Conservation (phyloP, 768 basidiomycete species). For the Tremella yokohamensis region DNA sequence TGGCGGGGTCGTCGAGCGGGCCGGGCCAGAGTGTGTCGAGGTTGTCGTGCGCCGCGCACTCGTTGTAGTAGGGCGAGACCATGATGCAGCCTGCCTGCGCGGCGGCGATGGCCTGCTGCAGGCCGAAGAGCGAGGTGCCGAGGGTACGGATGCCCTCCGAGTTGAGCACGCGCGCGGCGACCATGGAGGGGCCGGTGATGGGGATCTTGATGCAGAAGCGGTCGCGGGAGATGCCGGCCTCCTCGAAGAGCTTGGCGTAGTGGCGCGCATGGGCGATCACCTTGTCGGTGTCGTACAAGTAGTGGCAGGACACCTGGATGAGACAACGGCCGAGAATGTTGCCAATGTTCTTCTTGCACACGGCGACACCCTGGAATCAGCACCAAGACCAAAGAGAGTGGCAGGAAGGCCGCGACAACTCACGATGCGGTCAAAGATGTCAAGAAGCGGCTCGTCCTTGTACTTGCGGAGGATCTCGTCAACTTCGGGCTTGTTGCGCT, state of each 20-base stretch:
- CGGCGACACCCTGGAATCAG: constrained; percentile 1
- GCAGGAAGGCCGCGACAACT: neutral
- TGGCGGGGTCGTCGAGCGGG: constrained; percentile 17
- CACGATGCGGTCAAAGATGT: constrained; percentile 9
- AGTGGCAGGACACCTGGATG: constrained; percentile 1
- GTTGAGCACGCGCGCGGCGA: constrained; percentile 56
- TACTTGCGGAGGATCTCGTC: neutral
- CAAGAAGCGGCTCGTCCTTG: neutral
- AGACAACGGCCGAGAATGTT: constrained; percentile 7
- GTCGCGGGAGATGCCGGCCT: constrained; percentile 25
- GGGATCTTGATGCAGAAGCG: constrained; percentile 63
- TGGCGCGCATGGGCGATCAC: neutral
- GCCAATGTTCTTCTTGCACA: constrained; percentile 9
- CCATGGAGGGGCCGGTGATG: constrained; percentile 56
- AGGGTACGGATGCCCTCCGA: constrained; percentile 57
- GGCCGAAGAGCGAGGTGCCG: constrained; percentile 58
- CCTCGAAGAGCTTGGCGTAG: neutral
- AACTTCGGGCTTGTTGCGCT: neutral
- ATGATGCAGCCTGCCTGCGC: constrained; percentile 58
- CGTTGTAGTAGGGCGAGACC: constrained; percentile 61
- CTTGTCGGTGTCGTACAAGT: constrained; percentile 1
- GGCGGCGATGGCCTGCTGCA: constrained; percentile 59
- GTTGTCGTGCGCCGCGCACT: constrained; percentile 22
- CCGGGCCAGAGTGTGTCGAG: constrained; percentile 17
- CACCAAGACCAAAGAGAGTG: neutral